Evolutionary conservation across 73 alveolate species (phyloP), one percentile per base, ranked within the genome.

Genomic region (Paramecium tetraurelia): DNA sequence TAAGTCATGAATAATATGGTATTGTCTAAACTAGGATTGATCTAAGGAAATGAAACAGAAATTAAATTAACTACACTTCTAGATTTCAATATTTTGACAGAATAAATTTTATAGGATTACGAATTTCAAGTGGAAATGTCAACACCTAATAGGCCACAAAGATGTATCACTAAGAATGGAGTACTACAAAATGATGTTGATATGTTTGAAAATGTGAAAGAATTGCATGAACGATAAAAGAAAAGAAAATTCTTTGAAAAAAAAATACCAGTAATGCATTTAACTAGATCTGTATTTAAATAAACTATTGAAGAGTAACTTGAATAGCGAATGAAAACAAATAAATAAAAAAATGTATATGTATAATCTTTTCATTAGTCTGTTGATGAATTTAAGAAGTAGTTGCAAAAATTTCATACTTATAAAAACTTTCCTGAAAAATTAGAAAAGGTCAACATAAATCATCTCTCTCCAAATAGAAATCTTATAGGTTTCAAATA

Each of bases 391-490:
- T 80, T 22, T 35, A 44, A 44, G 50, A 46, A 80, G 16, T 41
- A 46, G 36, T 46, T 48, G 20, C 10, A 40, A 7, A 80, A 80
- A 80, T 48, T 48, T 63, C 70, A 80, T 20, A 41, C 90, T 6
- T 80, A 44, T 35, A 80, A 80, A 43, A 80, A 41, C 27, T 80
- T 41, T 46, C 75, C 70, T 38, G 75, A 80, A 24, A 24, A 41
- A 20, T 80, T 80, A 46, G 43, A 33, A 22, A 80, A 80, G 46
- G 90, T 80, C 3, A 40, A 43, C 16, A 80, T 80, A 2, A 80
- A 80, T 24, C 90, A 80, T 22, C 33, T 80, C 5, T 80, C 90
- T 46, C 90, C 90, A 80, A 80, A 80, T 80, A 40, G 90, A 40
- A 80, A 80, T 80, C 48, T 48, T 11, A 22, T 80, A 5, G 90